These are phyloP conservation scores for Gyromitra esculenta DNA, from an alignment of 2,329 filamentous ascomycete genomes.

Conservation along the genomic window DNA sequence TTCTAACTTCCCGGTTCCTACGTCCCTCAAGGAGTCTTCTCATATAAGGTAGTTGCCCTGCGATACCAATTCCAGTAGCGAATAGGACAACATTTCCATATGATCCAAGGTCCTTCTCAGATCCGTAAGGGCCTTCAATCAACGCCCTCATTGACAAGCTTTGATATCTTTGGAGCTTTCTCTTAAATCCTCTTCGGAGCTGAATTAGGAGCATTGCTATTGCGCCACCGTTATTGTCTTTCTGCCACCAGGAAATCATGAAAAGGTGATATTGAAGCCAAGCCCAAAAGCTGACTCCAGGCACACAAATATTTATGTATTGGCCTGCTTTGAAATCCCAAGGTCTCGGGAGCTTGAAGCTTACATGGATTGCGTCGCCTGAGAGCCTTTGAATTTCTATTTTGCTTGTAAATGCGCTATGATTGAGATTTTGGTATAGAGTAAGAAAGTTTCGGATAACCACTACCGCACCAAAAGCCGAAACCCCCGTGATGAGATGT, in stretches of 20 bases:
- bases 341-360: constrained; percentile 28
- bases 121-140: constrained; percentile 51
- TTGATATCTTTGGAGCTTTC: not conserved
- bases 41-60: constrained; percentile 35
- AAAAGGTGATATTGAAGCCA: constrained; percentile 45
- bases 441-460: not conserved
- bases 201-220: constrained; percentile 18
- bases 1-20: constrained; percentile 14
- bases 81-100: constrained; percentile 51
- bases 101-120: constrained; percentile 32
- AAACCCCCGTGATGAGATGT: not conserved
- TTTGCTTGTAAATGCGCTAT: not conserved
- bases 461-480: not conserved
- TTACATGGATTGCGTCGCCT: not conserved
- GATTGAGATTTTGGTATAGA: not conserved
- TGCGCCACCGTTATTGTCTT: not conserved
- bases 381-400: not conserved
- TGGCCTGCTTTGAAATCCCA: constrained; percentile 44
- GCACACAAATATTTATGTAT: constrained; percentile 48
- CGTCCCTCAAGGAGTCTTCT: constrained; percentile 19
- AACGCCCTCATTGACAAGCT: constrained; percentile 25
- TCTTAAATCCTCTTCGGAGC: constrained; percentile 31
- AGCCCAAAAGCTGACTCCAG: constrained; percentile 34
- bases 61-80: constrained; percentile 50
- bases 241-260: constrained; percentile 42